These are phyloP conservation scores for Alternaria alternata DNA, from an alignment of 2,329 filamentous ascomycete species.

Conservation along the genomic window DNA sequence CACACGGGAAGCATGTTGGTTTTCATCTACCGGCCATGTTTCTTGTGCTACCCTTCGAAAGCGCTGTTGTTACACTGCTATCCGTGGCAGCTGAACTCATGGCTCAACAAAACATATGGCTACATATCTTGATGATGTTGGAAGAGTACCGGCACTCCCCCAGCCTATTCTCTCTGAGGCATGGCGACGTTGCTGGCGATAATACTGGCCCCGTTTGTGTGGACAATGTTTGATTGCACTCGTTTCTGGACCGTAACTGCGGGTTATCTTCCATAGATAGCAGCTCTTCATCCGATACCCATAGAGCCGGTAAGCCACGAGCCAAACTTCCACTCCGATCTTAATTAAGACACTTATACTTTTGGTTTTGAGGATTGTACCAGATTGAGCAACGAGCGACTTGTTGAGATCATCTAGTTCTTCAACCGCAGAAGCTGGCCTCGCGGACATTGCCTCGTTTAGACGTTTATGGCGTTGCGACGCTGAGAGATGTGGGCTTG, in stretches of 20 bases:
- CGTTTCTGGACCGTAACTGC: background rate
- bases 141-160: background rate
- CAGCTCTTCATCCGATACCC: background rate
- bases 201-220: background rate
- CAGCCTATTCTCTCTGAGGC: background rate
- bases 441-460: background rate
- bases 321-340: background rate
- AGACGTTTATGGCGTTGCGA: background rate
- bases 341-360: background rate
- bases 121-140: background rate
- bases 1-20: background rate
- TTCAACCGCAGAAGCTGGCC: background rate
- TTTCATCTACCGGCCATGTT: background rate
- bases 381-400: background rate
- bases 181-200: background rate
- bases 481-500: background rate
- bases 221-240: background rate
- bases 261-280: background rate
- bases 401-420: background rate
- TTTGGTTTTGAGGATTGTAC: background rate
- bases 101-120: too few species aligned
- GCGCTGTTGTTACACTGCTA: background rate
- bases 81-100: too few species aligned
- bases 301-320: constrained; percentile 4
- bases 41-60: background rate